These are phyloP conservation scores for Gymnopus androsaceus DNA, from an alignment of 1,284 basidiomycete species.

Conservation along the genomic window DNA sequence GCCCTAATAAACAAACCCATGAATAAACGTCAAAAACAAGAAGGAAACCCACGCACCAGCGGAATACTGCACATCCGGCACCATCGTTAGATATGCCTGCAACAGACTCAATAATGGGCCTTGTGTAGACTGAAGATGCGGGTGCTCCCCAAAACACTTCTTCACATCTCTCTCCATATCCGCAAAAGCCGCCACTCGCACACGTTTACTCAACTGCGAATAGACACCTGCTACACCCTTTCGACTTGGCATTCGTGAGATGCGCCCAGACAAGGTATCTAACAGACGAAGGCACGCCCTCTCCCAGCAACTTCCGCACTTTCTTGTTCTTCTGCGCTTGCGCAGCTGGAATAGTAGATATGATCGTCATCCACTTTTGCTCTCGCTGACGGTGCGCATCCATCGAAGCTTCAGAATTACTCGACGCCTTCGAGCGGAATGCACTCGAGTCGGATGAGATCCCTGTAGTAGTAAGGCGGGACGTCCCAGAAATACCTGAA, in stretches of 20 bases:
- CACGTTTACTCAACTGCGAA: slow-evolving; percentile 61
- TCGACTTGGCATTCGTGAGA: slow-evolving; percentile 73
- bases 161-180: slow-evolving; percentile 67
- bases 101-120: slow-evolving; percentile 60
- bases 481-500: slow-evolving; percentile 26
- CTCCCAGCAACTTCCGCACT: slow-evolving; percentile 75
- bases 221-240: slow-evolving; percentile 73
- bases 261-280: slow-evolving; percentile 86
- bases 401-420: slow-evolving; percentile 36
- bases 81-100: slow-evolving; percentile 78
- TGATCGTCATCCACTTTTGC: slow-evolving; percentile 71
- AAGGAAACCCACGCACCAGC: slow-evolving; percentile 36
- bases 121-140: slow-evolving; percentile 53
- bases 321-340: slow-evolving; percentile 83
- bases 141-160: slow-evolving; percentile 52
- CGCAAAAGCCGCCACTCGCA: slow-evolving; percentile 49
- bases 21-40: neutral
- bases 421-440: slow-evolving; percentile 14
- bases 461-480: slow-evolving; percentile 10
- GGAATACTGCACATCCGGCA: slow-evolving; percentile 77
- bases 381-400: slow-evolving; percentile 78
- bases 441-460: slow-evolving; percentile 13
- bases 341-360: slow-evolving; percentile 62
- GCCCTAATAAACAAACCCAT: slow-evolving; percentile 43
- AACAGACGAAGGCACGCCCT: slow-evolving; percentile 82